Evolutionary conservation across 2,329 filamentous ascomycete species (phyloP).

Genomic region (Stromatinia cepivora): DNA sequence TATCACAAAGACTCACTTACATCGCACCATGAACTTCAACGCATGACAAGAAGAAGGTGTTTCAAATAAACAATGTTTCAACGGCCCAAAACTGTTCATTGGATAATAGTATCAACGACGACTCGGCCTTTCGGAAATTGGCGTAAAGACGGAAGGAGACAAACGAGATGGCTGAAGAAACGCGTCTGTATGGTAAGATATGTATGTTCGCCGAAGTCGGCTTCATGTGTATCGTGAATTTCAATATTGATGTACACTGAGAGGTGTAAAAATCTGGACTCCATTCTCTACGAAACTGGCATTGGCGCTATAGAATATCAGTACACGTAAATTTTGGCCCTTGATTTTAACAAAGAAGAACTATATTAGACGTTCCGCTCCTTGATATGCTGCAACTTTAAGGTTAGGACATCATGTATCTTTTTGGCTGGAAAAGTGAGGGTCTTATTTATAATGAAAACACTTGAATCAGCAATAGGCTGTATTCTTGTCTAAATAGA

Average conservation of each 20-base stretch:
- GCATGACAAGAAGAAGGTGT: background rate
- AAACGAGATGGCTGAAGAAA: slow-evolving; percentile 1
- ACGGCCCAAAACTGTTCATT: background rate
- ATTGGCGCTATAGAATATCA: background rate
- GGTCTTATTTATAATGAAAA: too few species aligned
- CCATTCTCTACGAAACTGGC: accelerated
- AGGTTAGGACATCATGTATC: background rate
- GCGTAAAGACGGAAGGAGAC: background rate
- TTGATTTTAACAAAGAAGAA: too few species aligned
- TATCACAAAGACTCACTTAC: background rate
- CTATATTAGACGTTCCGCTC: too few species aligned
- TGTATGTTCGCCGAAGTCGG: background rate
- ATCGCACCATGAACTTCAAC: background rate
- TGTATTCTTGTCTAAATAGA: too few species aligned
- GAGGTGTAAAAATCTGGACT: background rate
- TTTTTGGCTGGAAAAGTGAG: too few species aligned
- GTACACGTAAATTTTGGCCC: too few species aligned
- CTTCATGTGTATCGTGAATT: background rate
- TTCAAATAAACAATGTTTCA: slow-evolving; percentile 5
- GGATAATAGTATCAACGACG: background rate
- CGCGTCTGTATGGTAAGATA: background rate
- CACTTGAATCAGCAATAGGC: too few species aligned
- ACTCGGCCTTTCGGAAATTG: background rate
- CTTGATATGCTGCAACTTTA: too few species aligned
- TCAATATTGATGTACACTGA: background rate